Percentiles rank a stretch among this genome's conserved stretches.
phyloP scores from a whole-genome alignment of 1,139 yeast genomes.

The Debaryomyces robertsiae region DNA sequence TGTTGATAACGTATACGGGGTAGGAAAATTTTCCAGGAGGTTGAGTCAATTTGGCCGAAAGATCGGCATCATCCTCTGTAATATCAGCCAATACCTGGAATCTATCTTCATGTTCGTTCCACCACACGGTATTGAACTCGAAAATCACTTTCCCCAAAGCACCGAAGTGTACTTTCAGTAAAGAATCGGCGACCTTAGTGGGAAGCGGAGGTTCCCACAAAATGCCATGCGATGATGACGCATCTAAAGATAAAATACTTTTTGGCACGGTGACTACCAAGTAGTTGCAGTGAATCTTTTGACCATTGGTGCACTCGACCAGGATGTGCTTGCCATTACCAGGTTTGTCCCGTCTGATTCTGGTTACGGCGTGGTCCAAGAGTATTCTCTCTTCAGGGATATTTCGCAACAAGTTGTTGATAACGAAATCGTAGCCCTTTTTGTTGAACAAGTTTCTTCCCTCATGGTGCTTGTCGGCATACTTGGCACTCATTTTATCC shows the following conservation, averaged over 20 bases:
- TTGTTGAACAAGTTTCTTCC: slow-evolving; percentile 74
- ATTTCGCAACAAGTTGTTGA: slow-evolving; percentile 43
- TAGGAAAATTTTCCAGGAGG: slow-evolving; percentile 33
- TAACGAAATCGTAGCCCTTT: slow-evolving; percentile 57
- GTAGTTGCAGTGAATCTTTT: slow-evolving; percentile 44
- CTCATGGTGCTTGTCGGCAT: slow-evolving; percentile 63
- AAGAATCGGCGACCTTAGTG: slow-evolving; percentile 39
- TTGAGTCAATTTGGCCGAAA: slow-evolving; percentile 18
- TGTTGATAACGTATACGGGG: slow-evolving; percentile 35
- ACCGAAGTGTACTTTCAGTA: slow-evolving; percentile 61
- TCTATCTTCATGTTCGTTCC: slow-evolving; percentile 61
- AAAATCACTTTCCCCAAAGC: slow-evolving; percentile 76
- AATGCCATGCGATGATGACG: slow-evolving; percentile 46
- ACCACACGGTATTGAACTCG: slow-evolving; percentile 68
- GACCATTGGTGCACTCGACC: slow-evolving; percentile 25
- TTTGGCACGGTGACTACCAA: slow-evolving; percentile 77
- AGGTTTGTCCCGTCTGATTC: slow-evolving; percentile 34
- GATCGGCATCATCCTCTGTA: slow-evolving; percentile 9
- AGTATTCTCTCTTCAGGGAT: slow-evolving; percentile 45
- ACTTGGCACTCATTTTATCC: slow-evolving; percentile 66
- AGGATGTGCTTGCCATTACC: slow-evolving; percentile 16
- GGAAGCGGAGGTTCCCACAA: slow-evolving; percentile 67
- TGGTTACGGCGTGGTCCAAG: slow-evolving; percentile 49
- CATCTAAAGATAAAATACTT: slow-evolving; percentile 54
- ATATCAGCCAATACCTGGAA: slow-evolving; percentile 47